These are phyloP conservation scores for Ustilaginoidea virens DNA, from an alignment of 2,329 filamentous ascomycete species.

Conservation along the genomic window DNA sequence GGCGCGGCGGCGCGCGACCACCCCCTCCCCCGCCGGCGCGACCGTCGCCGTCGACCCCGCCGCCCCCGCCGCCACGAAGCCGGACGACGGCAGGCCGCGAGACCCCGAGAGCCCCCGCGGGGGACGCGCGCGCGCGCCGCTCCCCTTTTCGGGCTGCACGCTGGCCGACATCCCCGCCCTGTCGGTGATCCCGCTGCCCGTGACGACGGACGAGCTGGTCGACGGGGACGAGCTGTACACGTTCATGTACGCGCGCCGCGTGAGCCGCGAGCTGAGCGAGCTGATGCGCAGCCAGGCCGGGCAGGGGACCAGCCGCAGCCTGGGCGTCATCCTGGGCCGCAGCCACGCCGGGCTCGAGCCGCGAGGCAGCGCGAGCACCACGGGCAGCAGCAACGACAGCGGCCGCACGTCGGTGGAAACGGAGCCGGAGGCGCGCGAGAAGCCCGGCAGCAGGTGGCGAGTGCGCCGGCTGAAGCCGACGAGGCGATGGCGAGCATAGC, in stretches of 20 bases:
- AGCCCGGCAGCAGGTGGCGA: slow-evolving; percentile 3
- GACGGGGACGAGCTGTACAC: slow-evolving; percentile 18
- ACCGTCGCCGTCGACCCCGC: background rate
- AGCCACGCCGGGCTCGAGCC: slow-evolving; percentile 1
- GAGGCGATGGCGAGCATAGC: slow-evolving; percentile 5
- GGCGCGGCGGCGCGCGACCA: slow-evolving; percentile 6
- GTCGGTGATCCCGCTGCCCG: slow-evolving; percentile 16
- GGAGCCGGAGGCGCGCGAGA: slow-evolving; percentile 1
- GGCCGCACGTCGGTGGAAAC: slow-evolving; percentile 2
- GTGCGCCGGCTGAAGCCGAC: slow-evolving; percentile 3
- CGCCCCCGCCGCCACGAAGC: background rate
- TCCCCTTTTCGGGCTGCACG: slow-evolving; percentile 15
- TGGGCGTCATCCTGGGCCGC: slow-evolving; percentile 8
- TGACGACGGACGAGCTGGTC: slow-evolving; percentile 14
- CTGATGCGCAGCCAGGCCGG: slow-evolving; percentile 9
- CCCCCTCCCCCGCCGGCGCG: slow-evolving; percentile 3
- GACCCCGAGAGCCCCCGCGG: no score
- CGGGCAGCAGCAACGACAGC: slow-evolving; percentile 4
- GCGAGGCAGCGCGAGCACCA: slow-evolving; percentile 6
- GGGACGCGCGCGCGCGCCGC: slow-evolving; percentile 9
- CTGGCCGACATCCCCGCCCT: slow-evolving; percentile 16
- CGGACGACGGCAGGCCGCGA: background rate
- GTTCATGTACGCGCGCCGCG: slow-evolving; percentile 12
- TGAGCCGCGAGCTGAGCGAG: slow-evolving; percentile 14
- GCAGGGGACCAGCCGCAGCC: slow-evolving; percentile 9